Evolutionary conservation across 2,329 filamentous ascomycete species (phyloP).

Genomic region (Trichoderma endophyticum): DNA sequence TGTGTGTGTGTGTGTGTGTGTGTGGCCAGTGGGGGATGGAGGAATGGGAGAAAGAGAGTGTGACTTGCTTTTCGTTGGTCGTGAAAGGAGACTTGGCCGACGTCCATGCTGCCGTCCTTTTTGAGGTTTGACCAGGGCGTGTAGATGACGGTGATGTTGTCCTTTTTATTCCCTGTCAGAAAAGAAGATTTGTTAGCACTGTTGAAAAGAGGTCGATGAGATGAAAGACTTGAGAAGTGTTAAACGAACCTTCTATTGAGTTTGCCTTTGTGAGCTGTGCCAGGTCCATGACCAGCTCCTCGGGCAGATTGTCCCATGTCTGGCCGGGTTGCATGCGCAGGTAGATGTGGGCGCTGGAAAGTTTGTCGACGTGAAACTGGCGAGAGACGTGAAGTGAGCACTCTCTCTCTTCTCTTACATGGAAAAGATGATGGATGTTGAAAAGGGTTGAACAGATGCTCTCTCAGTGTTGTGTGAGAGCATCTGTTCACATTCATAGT

Average conservation of each 20-base stretch:
- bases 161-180: conserved; percentile 90
- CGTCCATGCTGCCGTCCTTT: conserved; percentile 94
- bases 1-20: too few relatives aligned
- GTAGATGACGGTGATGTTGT: conserved; percentile 95
- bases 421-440: not conserved
- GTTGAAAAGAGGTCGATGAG: not conserved
- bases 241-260: conserved; percentile 74
- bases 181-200: not conserved
- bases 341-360: conserved; percentile 96
- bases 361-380: conserved; percentile 94
- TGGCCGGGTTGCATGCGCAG: conserved; percentile 76
- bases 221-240: not conserved
- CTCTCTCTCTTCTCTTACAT: too few relatives aligned
- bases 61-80: conserved; percentile 64
- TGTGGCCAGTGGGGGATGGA: too few relatives aligned
- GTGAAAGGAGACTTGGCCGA: conserved; percentile 92
- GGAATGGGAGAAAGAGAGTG: not conserved
- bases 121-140: conserved; percentile 96
- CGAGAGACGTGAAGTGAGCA: not conserved
- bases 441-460: not conserved
- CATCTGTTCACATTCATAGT: not conserved
- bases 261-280: conserved; percentile 99
- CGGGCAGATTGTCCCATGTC: conserved; percentile 77
- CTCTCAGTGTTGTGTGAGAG: not conserved
- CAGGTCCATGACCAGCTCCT: conserved; percentile 75